Percentiles rank a stretch among this genome's conserved stretches.
phyloP scores from a whole-genome alignment of 257 asterid species.

The Lycium barbarum region DNA sequence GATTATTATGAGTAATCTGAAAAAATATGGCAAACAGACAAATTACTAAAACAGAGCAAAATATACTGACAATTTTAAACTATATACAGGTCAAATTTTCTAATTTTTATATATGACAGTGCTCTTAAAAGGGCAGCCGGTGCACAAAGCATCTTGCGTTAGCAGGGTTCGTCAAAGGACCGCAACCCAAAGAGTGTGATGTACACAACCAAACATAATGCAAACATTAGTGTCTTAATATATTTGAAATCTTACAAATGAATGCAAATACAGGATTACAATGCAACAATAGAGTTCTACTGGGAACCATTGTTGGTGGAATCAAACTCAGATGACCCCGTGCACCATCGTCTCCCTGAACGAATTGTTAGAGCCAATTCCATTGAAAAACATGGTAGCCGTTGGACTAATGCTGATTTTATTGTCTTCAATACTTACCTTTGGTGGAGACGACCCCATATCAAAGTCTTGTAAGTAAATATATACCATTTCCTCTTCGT shows the following conservation, averaged over 20 bases:
- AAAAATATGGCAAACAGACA: neutral
- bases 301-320: conserved; percentile 94
- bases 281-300: conserved; percentile 78
- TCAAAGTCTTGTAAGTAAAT: conserved; percentile 66
- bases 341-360: conserved; percentile 69
- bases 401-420: conserved; percentile 76
- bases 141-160: too few relatives aligned
- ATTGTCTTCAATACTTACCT: conserved; percentile 80
- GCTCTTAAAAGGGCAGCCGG: too few relatives aligned
- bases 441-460: conserved; percentile 86
- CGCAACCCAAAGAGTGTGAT: too few relatives aligned
- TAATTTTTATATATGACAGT: too few relatives aligned
- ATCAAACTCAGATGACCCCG: conserved; percentile 88
- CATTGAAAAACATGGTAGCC: conserved; percentile 76
- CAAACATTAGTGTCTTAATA: too few relatives aligned
- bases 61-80: too few relatives aligned
- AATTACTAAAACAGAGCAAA: neutral
- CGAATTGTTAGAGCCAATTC: conserved; percentile 74
- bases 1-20: neutral
- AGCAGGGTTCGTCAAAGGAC: too few relatives aligned
- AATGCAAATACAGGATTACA: conserved; percentile 63
- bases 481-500: too few relatives aligned
- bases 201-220: too few relatives aligned
- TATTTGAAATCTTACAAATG: too few relatives aligned
- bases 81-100: neutral